Conservation (phyloP, 2,329 filamentous ascomycete species). For the Aureobasidium vineae region DNA sequence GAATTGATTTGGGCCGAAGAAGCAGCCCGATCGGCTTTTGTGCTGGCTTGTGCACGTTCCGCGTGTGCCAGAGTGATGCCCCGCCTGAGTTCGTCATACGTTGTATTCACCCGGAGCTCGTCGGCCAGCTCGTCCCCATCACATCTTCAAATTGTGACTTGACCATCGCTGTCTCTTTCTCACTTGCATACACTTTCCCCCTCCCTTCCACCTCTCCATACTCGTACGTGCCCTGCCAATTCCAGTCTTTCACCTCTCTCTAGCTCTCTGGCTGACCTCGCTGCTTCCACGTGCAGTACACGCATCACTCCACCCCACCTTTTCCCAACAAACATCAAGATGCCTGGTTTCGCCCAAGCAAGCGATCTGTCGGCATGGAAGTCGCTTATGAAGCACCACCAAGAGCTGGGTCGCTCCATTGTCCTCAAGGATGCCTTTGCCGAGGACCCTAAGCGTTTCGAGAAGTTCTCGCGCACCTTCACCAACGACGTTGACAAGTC, state of each 20-base stretch:
- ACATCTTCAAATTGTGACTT: conserved; percentile 20
- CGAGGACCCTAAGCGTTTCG: conserved; percentile 81
- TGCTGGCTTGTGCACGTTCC: conserved; percentile 5
- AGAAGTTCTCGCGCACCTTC: conserved; percentile 86
- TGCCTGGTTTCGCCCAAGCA: conserved; percentile 73
- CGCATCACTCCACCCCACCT: conserved; percentile 25
- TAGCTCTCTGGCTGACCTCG: not conserved
- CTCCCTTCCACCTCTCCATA: not conserved
- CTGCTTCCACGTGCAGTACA: conserved; percentile 20
- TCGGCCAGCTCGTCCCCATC: conserved; percentile 16
- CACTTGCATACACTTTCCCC: not conserved
- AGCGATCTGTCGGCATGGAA: conserved; percentile 84
- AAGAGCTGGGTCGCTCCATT: conserved; percentile 77
- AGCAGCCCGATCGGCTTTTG: not conserved
- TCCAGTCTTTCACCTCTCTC: not conserved
- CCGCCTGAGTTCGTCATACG: conserved; percentile 11
- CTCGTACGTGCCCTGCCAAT: not conserved
- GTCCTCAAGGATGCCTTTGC: conserved; percentile 88
- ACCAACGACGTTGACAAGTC: conserved; percentile 71
- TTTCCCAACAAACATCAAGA: conserved; percentile 37
- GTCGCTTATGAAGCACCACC: conserved; percentile 84
- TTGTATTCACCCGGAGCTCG: conserved; percentile 19
- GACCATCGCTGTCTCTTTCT: not conserved
- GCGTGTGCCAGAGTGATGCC: not conserved
- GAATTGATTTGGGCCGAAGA: not conserved